A percentile compares a stretch with the other conserved stretches of the same genome.
These are phyloP conservation scores for Mycena olivaceomarginata DNA, from an alignment of 768 basidiomycete species.

Conservation along the genomic window DNA sequence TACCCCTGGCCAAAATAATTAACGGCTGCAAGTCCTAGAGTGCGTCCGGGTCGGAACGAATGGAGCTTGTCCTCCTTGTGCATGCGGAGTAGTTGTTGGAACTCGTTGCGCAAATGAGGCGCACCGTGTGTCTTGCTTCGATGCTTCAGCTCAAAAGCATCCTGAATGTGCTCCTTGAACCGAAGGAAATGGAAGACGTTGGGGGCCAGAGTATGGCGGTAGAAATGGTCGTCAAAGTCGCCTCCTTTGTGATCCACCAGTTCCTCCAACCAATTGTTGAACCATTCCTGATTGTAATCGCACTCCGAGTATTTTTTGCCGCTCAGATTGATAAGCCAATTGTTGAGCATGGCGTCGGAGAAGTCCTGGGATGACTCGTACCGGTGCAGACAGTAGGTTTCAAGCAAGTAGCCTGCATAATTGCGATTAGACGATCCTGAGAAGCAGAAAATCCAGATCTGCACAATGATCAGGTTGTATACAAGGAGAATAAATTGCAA, in stretches of 20 bases:
- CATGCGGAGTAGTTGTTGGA: conserved; percentile 30
- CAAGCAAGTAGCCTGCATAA: conserved; percentile 32
- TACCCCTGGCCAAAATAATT: conserved; percentile 34
- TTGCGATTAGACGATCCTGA: conserved; percentile 28
- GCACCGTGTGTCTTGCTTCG: conserved; percentile 30
- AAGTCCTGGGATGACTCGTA: conserved; percentile 39
- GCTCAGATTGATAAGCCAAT: conserved; percentile 44
- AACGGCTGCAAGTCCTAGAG: conserved; percentile 16
- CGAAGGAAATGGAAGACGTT: conserved; percentile 39
- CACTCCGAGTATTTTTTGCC: conserved; percentile 30
- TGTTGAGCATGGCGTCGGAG: conserved; percentile 39
- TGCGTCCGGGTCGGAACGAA: conserved; percentile 27
- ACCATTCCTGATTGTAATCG: conserved; percentile 40
- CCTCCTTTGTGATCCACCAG: conserved; percentile 34
- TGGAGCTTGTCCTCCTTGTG: conserved; percentile 36
- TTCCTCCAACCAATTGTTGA: conserved; percentile 44
- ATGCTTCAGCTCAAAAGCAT: conserved; percentile 29
- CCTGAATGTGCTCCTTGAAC: conserved; percentile 36
- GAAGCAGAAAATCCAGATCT: conserved; percentile 30
- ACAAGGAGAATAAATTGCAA: not conserved
- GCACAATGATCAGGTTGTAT: not conserved
- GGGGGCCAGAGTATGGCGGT: conserved; percentile 33
- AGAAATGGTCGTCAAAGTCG: conserved; percentile 37
- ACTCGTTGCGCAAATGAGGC: conserved; percentile 36
- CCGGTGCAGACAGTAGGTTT: conserved; percentile 37